phyloP scores from a whole-genome alignment of 495 filamentous ascomycete species.

The Friedmanniomyces endolithicus region DNA sequence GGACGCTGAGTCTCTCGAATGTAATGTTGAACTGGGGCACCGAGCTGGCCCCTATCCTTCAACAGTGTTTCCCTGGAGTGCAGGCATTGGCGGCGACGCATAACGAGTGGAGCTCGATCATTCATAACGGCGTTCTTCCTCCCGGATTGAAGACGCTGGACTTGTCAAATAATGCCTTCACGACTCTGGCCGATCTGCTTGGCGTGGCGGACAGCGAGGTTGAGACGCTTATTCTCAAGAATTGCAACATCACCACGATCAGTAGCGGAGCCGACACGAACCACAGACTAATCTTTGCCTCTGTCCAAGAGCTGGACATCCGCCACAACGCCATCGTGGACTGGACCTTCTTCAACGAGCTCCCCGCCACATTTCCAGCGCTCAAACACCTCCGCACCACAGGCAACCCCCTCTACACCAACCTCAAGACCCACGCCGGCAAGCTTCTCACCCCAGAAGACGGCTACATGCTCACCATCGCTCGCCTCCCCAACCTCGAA shows the following conservation, averaged over 20 bases:
- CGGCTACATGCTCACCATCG: slow-evolving; percentile 74
- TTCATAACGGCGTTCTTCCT: slow-evolving; percentile 27
- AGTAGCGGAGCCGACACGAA: background rate
- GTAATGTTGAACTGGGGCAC: slow-evolving; percentile 56
- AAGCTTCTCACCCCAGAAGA: slow-evolving; percentile 51
- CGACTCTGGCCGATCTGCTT: slow-evolving; percentile 42
- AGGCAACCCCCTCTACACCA: slow-evolving; percentile 65
- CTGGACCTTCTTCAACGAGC: slow-evolving; percentile 58
- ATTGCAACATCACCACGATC: slow-evolving; percentile 31
- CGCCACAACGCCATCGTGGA: slow-evolving; percentile 63
- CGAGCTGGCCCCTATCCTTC: slow-evolving; percentile 36
- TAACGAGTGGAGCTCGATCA: slow-evolving; percentile 33
- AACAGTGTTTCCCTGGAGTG: slow-evolving; percentile 43
- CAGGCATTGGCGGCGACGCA: slow-evolving; percentile 43
- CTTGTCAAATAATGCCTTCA: slow-evolving; percentile 66
- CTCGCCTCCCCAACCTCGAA: slow-evolving; percentile 55
- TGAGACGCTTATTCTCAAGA: slow-evolving; percentile 35
- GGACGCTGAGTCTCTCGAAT: slow-evolving; percentile 59
- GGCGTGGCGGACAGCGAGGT: slow-evolving; percentile 36
- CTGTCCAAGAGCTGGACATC: slow-evolving; percentile 55
- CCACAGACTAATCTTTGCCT: slow-evolving; percentile 13
- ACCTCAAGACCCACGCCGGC: slow-evolving; percentile 25
- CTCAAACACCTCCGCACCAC: slow-evolving; percentile 60
- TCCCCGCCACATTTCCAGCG: slow-evolving; percentile 56
- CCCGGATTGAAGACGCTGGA: slow-evolving; percentile 44